Conservation (phyloP, 352 stramenopile genomes). For the Globisporangium spiculum region DNA sequence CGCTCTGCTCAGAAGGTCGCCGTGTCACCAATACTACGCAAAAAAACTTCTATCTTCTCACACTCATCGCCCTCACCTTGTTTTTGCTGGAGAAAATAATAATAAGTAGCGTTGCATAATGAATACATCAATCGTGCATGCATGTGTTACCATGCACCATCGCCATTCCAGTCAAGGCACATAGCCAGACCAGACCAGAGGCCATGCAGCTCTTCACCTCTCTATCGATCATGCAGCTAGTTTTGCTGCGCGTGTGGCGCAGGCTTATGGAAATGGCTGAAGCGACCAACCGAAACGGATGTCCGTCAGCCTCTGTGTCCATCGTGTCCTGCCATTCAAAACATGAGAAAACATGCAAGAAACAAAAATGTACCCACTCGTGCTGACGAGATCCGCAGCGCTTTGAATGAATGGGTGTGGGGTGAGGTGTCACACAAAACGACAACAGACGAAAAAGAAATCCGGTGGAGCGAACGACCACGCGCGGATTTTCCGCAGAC, state of each 20-base stretch:
- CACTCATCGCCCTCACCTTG: neutral
- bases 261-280: no score
- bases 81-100: neutral
- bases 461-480: neutral
- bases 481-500: neutral
- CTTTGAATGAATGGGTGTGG: neutral
- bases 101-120: no score
- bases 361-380: no score
- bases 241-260: no score
- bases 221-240: neutral
- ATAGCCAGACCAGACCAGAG: neutral
- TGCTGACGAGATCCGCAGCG: no score
- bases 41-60: neutral
- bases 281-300: no score
- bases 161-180: neutral
- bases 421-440: slow-evolving; percentile 9
- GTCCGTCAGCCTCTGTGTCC: no score
- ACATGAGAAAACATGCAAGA: no score
- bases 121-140: no score
- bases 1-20: no score
- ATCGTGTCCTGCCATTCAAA: no score
- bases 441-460: slow-evolving; percentile 13
- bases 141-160: no score
- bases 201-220: neutral
- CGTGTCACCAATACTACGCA: neutral